phyloP scores from a whole-genome alignment of 129 eudicot genomes.

The Cynara cardunculus region DNA sequence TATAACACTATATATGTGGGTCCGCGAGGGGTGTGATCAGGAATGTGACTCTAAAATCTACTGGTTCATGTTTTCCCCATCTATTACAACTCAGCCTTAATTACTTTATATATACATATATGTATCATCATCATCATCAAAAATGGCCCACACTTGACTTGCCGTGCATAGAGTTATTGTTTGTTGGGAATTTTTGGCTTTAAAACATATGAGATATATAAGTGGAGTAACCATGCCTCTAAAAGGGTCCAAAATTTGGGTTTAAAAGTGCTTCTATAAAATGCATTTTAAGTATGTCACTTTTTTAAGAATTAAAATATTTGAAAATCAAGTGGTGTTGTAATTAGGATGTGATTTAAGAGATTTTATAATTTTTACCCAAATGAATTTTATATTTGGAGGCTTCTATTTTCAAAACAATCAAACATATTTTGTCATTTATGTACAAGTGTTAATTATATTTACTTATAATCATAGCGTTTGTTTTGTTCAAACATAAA shows the following conservation, averaged over 20 bases:
- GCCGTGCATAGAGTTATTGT: background rate
- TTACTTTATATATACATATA: background rate
- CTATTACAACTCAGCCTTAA: constrained; percentile 6
- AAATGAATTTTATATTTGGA: background rate
- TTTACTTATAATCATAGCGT: background rate
- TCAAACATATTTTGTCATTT: background rate
- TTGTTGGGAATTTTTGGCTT: background rate
- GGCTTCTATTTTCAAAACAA: background rate
- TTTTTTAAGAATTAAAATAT: background rate
- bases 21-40: background rate
- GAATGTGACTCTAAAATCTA: constrained; percentile 10
- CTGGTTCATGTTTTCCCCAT: background rate
- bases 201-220: too few relatives aligned
- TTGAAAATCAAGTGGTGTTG: background rate
- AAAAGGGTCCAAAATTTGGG: background rate
- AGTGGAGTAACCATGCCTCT: background rate
- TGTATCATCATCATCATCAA: background rate
- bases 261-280: background rate
- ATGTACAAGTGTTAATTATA: background rate
- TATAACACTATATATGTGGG: background rate
- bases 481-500: background rate
- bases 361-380: too few relatives aligned
- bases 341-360: too few relatives aligned
- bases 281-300: background rate
- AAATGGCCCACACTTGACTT: background rate